phyloP scores from a whole-genome alignment of 306 rosid species.

The Vicia faba region DNA sequence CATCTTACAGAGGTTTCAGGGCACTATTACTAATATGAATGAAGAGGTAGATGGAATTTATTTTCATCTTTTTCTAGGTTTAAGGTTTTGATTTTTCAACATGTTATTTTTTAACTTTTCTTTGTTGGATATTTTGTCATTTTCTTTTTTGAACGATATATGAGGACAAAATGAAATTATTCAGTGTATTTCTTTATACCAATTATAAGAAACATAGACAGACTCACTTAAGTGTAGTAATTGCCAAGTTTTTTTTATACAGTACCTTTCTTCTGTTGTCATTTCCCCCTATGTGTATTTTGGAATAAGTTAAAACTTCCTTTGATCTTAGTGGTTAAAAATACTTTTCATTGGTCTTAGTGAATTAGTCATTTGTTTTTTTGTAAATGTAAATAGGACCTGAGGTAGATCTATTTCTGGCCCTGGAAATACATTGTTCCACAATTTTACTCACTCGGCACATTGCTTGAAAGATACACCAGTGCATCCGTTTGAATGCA shows the following conservation, averaged over 20 bases:
- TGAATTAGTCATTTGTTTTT: background rate
- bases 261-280: too few species aligned
- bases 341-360: background rate
- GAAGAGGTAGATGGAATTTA: constrained; percentile 54
- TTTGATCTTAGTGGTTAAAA: background rate
- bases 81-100: constrained; percentile 25
- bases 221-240: background rate
- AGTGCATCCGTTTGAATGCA: background rate
- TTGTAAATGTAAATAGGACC: background rate
- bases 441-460: constrained; percentile 2
- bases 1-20: constrained; percentile 62
- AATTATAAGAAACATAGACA: background rate
- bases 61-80: background rate
- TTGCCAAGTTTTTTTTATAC: background rate
- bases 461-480: constrained; percentile 1
- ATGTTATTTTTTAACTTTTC: constrained; percentile 11
- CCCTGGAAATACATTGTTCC: constrained; percentile 25
- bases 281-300: too few species aligned
- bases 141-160: background rate
- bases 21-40: constrained; percentile 53
- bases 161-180: constrained; percentile 4
- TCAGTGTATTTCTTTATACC: background rate
- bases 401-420: constrained; percentile 4
- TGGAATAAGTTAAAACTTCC: background rate
- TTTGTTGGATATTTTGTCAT: background rate